phyloP scores from a whole-genome alignment of 2,329 filamentous ascomycete species.

The Xylaria sp. region DNA sequence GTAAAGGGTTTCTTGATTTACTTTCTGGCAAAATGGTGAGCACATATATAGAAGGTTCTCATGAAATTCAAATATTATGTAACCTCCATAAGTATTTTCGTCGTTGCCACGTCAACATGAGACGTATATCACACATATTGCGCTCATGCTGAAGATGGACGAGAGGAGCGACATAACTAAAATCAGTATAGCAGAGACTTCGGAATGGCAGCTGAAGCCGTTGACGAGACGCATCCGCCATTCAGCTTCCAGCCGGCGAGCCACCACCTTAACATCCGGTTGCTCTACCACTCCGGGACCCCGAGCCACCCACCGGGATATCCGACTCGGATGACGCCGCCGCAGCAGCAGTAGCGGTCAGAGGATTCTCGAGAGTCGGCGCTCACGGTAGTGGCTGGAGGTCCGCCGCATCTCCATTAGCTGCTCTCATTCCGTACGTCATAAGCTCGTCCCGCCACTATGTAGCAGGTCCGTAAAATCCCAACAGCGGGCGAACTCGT shows the following conservation, averaged over 20 bases:
- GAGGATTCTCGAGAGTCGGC: background rate
- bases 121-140: background rate
- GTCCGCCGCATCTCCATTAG: background rate
- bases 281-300: background rate
- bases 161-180: background rate
- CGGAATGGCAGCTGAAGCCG: constrained; percentile 4
- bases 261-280: background rate
- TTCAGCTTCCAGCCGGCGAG: background rate
- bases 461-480: background rate
- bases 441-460: background rate
- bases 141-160: constrained; percentile 28
- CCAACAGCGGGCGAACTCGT: background rate
- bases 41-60: background rate
- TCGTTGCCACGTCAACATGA: background rate
- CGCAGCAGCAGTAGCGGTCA: background rate
- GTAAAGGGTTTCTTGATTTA: background rate
- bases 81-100: background rate
- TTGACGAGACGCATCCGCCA: background rate
- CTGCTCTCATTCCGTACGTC: background rate
- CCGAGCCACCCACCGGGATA: background rate
- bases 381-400: background rate
- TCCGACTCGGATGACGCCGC: background rate
- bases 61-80: background rate
- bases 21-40: background rate
- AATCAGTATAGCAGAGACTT: constrained; percentile 27